Conservation (phyloP, 176 grass and related monocot genomes). For the Zea luxurians region DNA sequence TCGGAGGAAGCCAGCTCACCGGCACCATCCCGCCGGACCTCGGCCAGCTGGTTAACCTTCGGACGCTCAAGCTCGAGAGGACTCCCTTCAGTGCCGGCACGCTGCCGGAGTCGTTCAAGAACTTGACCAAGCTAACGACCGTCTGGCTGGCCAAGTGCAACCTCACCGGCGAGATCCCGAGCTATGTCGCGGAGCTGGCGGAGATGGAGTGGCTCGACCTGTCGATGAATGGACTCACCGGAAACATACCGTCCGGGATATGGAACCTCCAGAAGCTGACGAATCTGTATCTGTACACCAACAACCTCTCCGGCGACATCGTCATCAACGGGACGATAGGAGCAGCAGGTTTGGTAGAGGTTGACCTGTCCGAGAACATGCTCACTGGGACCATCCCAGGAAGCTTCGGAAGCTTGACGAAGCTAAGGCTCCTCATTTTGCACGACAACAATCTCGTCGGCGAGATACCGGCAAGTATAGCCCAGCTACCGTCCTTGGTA, state of each 20-base stretch:
- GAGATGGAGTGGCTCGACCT: constrained; percentile 51
- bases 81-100: constrained; percentile 37
- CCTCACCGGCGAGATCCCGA: constrained; percentile 57
- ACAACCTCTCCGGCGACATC: constrained; percentile 45
- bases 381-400: constrained; percentile 62
- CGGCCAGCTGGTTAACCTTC: constrained; percentile 49
- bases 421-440: constrained; percentile 43
- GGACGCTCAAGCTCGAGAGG: constrained; percentile 43
- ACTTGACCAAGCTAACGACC: constrained; percentile 40
- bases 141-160: constrained; percentile 42
- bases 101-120: constrained; percentile 61
- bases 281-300: constrained; percentile 29
- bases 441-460: constrained; percentile 52
- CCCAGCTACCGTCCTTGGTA: constrained; percentile 40
- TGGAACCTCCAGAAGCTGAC: constrained; percentile 64
- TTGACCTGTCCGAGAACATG: constrained; percentile 61
- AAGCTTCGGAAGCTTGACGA: constrained; percentile 50
- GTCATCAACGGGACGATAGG: constrained; percentile 27
- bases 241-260: constrained; percentile 47
- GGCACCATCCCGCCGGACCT: constrained; percentile 53
- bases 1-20: constrained; percentile 52
- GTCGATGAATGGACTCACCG: constrained; percentile 42
- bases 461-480: constrained; percentile 61
- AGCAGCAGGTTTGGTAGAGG: constrained; percentile 11
- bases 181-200: constrained; percentile 25